These are phyloP conservation scores for Ogataea nitratoaversa DNA, from an alignment of 805 yeast species.

Conservation along the genomic window DNA sequence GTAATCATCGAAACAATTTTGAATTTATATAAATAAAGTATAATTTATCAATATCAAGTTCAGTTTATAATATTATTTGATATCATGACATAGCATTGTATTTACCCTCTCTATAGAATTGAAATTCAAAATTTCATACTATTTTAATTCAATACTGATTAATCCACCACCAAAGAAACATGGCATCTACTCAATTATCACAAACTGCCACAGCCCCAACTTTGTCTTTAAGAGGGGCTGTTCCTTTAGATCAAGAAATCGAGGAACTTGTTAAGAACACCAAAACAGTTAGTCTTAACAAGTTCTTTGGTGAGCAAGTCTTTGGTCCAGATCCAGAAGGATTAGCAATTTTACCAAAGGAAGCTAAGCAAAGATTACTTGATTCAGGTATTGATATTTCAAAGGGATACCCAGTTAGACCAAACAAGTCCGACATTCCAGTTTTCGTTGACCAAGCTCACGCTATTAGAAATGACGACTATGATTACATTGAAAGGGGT, in stretches of 20 bases:
- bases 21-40: too few relatives aligned
- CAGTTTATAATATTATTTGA: too few relatives aligned
- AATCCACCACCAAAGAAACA: too few relatives aligned
- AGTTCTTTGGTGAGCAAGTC: slow-evolving; percentile 4
- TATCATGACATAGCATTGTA: too few relatives aligned
- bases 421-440: slow-evolving; percentile 32
- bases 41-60: too few relatives aligned
- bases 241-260: slow-evolving; percentile 20
- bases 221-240: slow-evolving; percentile 8
- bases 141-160: too few relatives aligned
- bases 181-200: neutral
- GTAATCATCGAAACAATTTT: too few relatives aligned
- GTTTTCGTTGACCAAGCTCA: slow-evolving; percentile 37
- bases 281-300: slow-evolving; percentile 10
- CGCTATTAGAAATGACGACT: slow-evolving; percentile 33
- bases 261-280: slow-evolving; percentile 19
- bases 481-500: slow-evolving; percentile 33
- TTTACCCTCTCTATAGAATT: too few relatives aligned
- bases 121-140: too few relatives aligned
- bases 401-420: slow-evolving; percentile 38
- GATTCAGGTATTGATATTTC: slow-evolving; percentile 35
- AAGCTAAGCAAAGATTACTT: slow-evolving; percentile 28
- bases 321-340: slow-evolving; percentile 22
- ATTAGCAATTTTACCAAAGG: slow-evolving; percentile 27
- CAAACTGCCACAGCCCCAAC: slow-evolving; percentile 3